These are phyloP conservation scores for Epichloe sylvatica DNA, from an alignment of 2,329 filamentous ascomycete genomes.

Conservation along the genomic window DNA sequence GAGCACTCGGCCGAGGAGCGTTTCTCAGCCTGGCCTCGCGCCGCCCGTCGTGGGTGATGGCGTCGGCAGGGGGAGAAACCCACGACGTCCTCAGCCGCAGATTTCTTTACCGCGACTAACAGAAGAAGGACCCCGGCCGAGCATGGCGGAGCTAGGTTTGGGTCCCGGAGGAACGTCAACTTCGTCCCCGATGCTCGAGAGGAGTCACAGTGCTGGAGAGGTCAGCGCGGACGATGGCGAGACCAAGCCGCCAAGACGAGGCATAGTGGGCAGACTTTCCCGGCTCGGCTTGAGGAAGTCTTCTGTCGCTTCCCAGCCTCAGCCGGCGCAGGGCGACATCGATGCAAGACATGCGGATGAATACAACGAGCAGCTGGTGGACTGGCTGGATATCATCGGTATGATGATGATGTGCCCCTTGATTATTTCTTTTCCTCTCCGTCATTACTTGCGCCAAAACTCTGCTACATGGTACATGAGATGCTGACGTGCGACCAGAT, in stretches of 20 bases:
- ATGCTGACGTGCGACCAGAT: slow-evolving; percentile 36
- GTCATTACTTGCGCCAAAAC: not conserved
- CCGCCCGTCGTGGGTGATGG: slow-evolving; percentile 10
- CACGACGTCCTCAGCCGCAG: slow-evolving; percentile 19
- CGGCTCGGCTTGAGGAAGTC: slow-evolving; percentile 2
- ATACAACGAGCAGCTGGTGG: slow-evolving; percentile 25
- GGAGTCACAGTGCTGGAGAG: slow-evolving; percentile 2
- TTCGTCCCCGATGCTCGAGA: slow-evolving; percentile 10
- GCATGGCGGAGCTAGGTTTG: slow-evolving; percentile 19
- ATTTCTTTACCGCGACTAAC: slow-evolving; percentile 24
- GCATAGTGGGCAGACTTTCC: slow-evolving; percentile 4
- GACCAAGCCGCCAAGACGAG: not conserved
- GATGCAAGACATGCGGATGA: slow-evolving; percentile 16
- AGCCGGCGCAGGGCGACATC: slow-evolving; percentile 2
- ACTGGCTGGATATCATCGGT: slow-evolving; percentile 28
- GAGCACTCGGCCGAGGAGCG: slow-evolving; percentile 19
- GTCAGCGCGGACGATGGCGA: not conserved
- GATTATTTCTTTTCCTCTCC: not conserved
- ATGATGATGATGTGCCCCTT: slow-evolving; percentile 7
- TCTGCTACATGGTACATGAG: too few species aligned
- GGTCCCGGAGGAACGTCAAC: slow-evolving; percentile 7
- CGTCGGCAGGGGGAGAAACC: slow-evolving; percentile 13
- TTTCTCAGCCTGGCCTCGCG: slow-evolving; percentile 21
- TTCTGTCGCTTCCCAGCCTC: not conserved
- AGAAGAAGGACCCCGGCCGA: slow-evolving; percentile 24